Conservation (phyloP, 2,329 filamentous ascomycete species). For the Ceratocystis destructans region DNA sequence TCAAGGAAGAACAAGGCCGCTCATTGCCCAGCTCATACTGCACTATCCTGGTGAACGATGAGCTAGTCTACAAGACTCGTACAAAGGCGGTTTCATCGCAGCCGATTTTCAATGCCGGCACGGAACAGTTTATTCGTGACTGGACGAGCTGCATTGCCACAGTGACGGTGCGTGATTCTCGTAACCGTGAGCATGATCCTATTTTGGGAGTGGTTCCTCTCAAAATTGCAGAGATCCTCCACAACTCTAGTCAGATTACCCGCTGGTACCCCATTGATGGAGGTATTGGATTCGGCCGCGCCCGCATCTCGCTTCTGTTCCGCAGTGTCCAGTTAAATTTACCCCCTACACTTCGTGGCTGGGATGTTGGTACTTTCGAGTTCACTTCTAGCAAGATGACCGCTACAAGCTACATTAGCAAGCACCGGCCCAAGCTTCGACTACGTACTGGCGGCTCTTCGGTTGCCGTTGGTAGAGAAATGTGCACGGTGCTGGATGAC, state of each 20-base stretch:
- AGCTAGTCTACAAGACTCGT: constrained; percentile 84
- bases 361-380: constrained; percentile 91
- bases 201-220: constrained; percentile 85
- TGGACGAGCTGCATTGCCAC: constrained; percentile 83
- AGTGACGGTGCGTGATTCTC: constrained; percentile 73
- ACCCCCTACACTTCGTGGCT: constrained; percentile 74
- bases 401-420: constrained; percentile 46
- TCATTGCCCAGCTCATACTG: constrained; percentile 83
- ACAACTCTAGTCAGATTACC: constrained; percentile 72
- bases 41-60: constrained; percentile 80
- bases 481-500: constrained; percentile 4
- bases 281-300: constrained; percentile 79
- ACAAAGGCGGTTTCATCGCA: constrained; percentile 87
- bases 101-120: constrained; percentile 94
- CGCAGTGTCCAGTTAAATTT: constrained; percentile 75
- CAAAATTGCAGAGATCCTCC: constrained; percentile 74
- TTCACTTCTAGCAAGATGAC: constrained; percentile 60
- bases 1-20: constrained; percentile 69
- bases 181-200: constrained; percentile 85
- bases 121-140: constrained; percentile 81
- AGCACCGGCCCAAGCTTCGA: constrained; percentile 59
- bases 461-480: constrained; percentile 34
- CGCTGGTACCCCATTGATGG: constrained; percentile 95
- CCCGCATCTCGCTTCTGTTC: constrained; percentile 81
- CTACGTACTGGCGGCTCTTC: constrained; percentile 75